Base-by-base conservation (phyloP, 192 early-diverging fungal species). In the Backusella parvicylindrica region DNA sequence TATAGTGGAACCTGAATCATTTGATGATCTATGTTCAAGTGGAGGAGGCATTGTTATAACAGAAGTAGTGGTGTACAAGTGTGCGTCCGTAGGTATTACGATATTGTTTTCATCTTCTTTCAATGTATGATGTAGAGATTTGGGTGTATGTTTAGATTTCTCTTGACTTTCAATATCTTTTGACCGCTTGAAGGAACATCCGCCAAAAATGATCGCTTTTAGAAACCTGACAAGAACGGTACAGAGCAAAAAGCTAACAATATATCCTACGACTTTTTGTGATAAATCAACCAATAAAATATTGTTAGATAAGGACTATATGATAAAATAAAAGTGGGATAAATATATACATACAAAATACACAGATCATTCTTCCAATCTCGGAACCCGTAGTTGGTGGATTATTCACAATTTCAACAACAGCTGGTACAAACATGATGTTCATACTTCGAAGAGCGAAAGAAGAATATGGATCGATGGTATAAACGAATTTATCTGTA, bases 381-480 rank as follows among this genome's bases (percentile, higher is more conserved):
- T 68, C 63, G 15, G 38, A 0, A n/a, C 40, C 64, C 26, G 40
- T 50, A n/a, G 32, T 64, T 12, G 73, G 21, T 50, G 30, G 26
- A 37, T 64, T 75, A 33, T 74, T 74, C 6, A 74, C 40, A 41
- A 74, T 74, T 36, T 66, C 31, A 21, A 66, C 60, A 31, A 47
- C 37, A 36, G 30, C 38, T 11, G 73, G 73, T 26, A 75, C 40
- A 47, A 75, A 68, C 73, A 75, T 68, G 28, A 75, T 53, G n/a
- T 49, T 75, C 73, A 74, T 74, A 66, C 41, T 70, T 47, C 40
- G 7, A 30, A 70, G 23, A 38, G 68, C 68, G 31, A 70, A 41
- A 47, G 68, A 70, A 6, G 68, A 70, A 31, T 70, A 70, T 28
- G 68, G 68, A 47, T 70, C 68, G 15, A 70, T 12, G 15, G 9